phyloP scores from a whole-genome alignment of 1,284 basidiomycete genomes.

The Inonotus obliquus region DNA sequence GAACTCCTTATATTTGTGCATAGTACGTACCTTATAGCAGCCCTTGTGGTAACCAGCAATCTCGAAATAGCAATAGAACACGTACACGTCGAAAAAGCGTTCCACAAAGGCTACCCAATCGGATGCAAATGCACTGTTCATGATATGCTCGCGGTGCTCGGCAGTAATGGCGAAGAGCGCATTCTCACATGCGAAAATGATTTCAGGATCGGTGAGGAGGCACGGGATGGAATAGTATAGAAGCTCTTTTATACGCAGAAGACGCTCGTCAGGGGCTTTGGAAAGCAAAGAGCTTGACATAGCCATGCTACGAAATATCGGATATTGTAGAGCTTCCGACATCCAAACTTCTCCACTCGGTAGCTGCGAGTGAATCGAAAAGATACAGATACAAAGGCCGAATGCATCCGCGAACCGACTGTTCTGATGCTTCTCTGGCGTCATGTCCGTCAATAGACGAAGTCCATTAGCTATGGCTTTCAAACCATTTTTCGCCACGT shows the following conservation, averaged over 20 bases:
- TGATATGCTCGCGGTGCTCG: not conserved
- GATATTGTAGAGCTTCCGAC: not conserved
- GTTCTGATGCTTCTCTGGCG: not conserved
- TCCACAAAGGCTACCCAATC: not conserved
- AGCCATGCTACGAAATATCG: not conserved
- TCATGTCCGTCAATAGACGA: not conserved
- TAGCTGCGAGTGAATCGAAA: not conserved
- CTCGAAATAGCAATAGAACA: not conserved
- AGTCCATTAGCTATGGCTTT: not conserved
- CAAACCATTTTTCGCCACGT: not conserved
- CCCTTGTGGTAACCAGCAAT: not conserved
- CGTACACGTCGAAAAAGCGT: not conserved
- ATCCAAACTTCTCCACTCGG: not conserved
- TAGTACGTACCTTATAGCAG: not conserved
- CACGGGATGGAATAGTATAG: not conserved
- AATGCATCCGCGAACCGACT: not conserved
- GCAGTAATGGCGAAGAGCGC: not conserved
- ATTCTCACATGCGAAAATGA: not conserved
- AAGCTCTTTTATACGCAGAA: not conserved
- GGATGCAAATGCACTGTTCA: not conserved
- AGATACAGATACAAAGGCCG: not conserved
- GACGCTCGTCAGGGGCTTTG: not conserved
- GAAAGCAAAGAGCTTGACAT: not conserved
- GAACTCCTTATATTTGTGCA: not conserved
- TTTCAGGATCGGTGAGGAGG: not conserved